A percentile compares a stretch with the other conserved stretches of the same genome.
Conservation (phyloP, 2,329 filamentous ascomycete species). For the Ophiocordyceps australis region DNA sequence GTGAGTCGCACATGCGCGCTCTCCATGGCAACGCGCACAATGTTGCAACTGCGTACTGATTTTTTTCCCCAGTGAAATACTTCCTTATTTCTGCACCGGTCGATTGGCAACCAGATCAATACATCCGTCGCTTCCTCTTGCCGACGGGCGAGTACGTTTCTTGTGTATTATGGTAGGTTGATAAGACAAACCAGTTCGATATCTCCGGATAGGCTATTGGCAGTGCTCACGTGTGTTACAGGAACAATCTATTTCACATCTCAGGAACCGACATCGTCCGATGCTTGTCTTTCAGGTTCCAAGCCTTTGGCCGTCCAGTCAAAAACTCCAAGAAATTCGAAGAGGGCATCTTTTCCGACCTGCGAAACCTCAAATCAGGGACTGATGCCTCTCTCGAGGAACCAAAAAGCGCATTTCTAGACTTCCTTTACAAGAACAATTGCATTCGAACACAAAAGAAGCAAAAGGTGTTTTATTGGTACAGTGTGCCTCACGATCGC, state of each 20-base stretch:
- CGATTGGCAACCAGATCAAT: constrained; percentile 93
- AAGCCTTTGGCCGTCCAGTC: constrained; percentile 92
- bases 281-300: constrained; percentile 94
- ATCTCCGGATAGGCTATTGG: no score
- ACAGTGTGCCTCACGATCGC: constrained; percentile 93
- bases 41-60: neutral
- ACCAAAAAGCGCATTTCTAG: constrained; percentile 94
- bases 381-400: constrained; percentile 97
- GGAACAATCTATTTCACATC: constrained; percentile 96
- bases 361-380: constrained; percentile 94
- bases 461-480: constrained; percentile 99
- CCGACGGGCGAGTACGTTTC: constrained; percentile 98
- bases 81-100: constrained; percentile 97
- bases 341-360: constrained; percentile 96
- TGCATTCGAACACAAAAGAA: constrained; percentile 99
- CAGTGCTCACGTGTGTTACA: constrained; percentile 2
- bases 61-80: constrained; percentile 72
- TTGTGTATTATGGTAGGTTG: constrained; percentile 72
- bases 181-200: no score
- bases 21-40: neutral
- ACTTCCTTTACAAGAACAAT: constrained; percentile 99
- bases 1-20: constrained; percentile 40
- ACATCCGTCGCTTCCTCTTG: constrained; percentile 86
- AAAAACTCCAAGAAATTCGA: constrained; percentile 99
- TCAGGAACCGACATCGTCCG: constrained; percentile 97